Evolutionary conservation across 2,329 filamentous ascomycete genomes (phyloP).

Genomic region (Paraphaeosphaeria sporulosa): DNA sequence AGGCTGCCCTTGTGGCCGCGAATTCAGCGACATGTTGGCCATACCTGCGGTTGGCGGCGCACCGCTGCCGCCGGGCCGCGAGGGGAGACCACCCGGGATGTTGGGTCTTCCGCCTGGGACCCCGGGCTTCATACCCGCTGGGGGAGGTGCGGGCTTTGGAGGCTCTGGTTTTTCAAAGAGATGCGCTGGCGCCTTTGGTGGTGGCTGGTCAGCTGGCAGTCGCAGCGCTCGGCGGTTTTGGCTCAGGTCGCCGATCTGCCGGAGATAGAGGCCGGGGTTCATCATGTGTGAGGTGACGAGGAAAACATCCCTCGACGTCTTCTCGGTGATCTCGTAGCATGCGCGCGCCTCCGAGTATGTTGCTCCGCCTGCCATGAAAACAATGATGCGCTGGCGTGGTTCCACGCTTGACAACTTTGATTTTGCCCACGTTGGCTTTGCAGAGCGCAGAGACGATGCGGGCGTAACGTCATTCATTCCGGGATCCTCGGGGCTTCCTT

Average conservation of each 20-base stretch:
- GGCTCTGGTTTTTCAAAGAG: constrained; percentile 77
- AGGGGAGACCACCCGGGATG: constrained; percentile 37
- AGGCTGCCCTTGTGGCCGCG: constrained; percentile 26
- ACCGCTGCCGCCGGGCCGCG: constrained; percentile 38
- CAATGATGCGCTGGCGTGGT: constrained; percentile 86
- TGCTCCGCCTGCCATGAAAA: constrained; percentile 94
- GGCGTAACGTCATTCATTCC: constrained; percentile 62
- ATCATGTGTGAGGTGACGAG: constrained; percentile 93
- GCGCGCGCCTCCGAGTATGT: constrained; percentile 89
- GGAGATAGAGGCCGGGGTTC: constrained; percentile 80
- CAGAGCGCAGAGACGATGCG: constrained; percentile 78
- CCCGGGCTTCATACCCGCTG: constrained; percentile 52
- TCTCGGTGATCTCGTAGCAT: constrained; percentile 84
- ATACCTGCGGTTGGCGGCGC: constrained; percentile 46
- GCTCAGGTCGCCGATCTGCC: constrained; percentile 82
- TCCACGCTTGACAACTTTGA: constrained; percentile 77
- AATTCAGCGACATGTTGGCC: constrained; percentile 43
- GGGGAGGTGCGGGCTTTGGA: constrained; percentile 62
- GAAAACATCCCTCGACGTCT: constrained; percentile 81
- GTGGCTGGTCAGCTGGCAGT: constrained; percentile 81
- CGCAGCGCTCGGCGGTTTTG: constrained; percentile 77
- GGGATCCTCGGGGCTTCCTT: constrained; percentile 67
- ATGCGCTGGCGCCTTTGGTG: constrained; percentile 83
- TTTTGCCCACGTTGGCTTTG: constrained; percentile 95
- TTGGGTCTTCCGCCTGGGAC: constrained; percentile 24